Percentiles rank a stretch among this genome's conserved stretches.
Evolutionary conservation across 2,329 filamentous ascomycete genomes (phyloP).

Genomic region (Chaetomium strumarium): DNA sequence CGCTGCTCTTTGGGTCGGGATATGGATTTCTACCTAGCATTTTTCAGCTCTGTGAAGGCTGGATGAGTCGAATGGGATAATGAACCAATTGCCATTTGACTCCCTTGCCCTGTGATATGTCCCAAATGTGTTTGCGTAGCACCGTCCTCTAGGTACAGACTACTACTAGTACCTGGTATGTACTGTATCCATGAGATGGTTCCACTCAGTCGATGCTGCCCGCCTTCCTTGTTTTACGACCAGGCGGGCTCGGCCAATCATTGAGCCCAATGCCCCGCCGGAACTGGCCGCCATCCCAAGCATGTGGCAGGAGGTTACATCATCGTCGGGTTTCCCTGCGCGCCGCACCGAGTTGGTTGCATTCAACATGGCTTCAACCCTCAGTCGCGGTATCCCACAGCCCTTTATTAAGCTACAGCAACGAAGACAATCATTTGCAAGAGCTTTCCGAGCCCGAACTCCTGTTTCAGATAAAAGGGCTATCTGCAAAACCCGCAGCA

Average conservation of each 20-base stretch:
- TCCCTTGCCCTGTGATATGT: slow-evolving; percentile 4
- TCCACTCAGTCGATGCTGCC: no score
- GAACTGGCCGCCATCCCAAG: slow-evolving; percentile 1
- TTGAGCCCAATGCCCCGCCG: slow-evolving; percentile 8
- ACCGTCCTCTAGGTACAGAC: not conserved
- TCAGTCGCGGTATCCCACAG: not conserved
- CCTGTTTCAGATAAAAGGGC: not conserved
- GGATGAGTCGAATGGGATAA: slow-evolving; percentile 28
- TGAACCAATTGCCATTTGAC: slow-evolving; percentile 26
- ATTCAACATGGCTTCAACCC: slow-evolving; percentile 6
- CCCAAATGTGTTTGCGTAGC: not conserved
- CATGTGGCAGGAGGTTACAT: slow-evolving; percentile 17
- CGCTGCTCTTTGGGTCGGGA: slow-evolving; percentile 25
- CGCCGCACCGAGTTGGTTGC: not conserved
- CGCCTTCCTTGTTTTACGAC: no score
- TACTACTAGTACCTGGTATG: no score
- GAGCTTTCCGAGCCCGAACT: no score
- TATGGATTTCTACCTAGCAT: slow-evolving; percentile 24
- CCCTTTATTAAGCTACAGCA: not conserved
- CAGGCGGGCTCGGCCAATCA: not conserved
- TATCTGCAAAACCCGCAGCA: not conserved
- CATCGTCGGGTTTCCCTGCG: slow-evolving; percentile 12
- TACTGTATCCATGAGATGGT: no score
- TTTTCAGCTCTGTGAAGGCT: slow-evolving; percentile 26
- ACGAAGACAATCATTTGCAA: not conserved